A percentile compares a stretch with the other conserved stretches of the same genome.
These are phyloP conservation scores for Lavandula angustifolia DNA, from an alignment of 257 asterid genomes.

Conservation along the genomic window DNA sequence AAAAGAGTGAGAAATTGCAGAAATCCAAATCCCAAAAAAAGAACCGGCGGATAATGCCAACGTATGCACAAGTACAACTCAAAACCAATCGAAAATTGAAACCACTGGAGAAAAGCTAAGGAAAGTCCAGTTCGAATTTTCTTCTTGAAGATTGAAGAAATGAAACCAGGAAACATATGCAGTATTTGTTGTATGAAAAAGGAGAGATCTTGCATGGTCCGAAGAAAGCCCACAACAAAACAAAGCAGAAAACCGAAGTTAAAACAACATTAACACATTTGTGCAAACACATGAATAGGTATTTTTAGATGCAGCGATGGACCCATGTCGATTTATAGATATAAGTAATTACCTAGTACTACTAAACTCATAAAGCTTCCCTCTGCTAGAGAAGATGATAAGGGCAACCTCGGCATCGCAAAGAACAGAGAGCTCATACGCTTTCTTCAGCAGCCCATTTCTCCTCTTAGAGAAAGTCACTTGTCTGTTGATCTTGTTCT, in stretches of 20 bases:
- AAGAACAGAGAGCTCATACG: slow-evolving; percentile 89
- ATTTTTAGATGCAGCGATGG: too few relatives aligned
- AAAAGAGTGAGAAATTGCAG: slow-evolving; percentile 16
- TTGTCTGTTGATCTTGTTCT: slow-evolving; percentile 91
- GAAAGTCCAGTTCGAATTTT: slow-evolving; percentile 17
- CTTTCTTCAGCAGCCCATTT: slow-evolving; percentile 89
- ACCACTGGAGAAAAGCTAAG: slow-evolving; percentile 24
- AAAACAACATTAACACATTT: slow-evolving; percentile 17
- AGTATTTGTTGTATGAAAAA: background rate
- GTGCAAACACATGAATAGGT: background rate
- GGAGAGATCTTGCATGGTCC: slow-evolving; percentile 11
- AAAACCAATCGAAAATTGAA: slow-evolving; percentile 23
- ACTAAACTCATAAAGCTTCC: slow-evolving; percentile 88
- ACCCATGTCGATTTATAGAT: too few relatives aligned
- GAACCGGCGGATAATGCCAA: slow-evolving; percentile 32
- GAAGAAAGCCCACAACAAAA: slow-evolving; percentile 24
- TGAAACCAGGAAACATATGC: background rate
- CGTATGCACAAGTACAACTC: slow-evolving; percentile 22
- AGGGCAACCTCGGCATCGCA: slow-evolving; percentile 95
- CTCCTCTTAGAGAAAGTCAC: slow-evolving; percentile 88
- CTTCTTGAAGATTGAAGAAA: slow-evolving; percentile 15
- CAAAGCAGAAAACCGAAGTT: background rate
- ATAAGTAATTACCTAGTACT: slow-evolving; percentile 53
- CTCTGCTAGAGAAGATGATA: slow-evolving; percentile 89
- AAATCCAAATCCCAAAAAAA: slow-evolving; percentile 24